phyloP scores from a whole-genome alignment of 768 basidiomycete genomes.

The Chiua virens region DNA sequence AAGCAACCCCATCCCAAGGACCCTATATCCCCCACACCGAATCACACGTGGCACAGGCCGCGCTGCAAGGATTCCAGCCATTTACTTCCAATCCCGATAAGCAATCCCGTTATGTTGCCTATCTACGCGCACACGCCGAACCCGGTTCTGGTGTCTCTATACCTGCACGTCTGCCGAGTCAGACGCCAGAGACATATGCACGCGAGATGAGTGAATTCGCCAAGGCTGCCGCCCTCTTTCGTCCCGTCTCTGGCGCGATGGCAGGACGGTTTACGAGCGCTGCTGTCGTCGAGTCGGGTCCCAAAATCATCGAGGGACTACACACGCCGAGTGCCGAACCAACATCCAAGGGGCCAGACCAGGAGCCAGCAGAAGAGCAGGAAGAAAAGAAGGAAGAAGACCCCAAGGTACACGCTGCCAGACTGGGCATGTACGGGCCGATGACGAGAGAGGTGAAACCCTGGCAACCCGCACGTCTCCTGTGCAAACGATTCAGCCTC shows the following conservation, averaged over 20 bases:
- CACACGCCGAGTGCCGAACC: slow-evolving; percentile 52
- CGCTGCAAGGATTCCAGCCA: slow-evolving; percentile 86
- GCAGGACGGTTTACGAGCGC: slow-evolving; percentile 91
- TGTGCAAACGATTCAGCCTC: slow-evolving; percentile 94
- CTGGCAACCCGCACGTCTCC: slow-evolving; percentile 81
- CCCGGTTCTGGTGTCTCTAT: slow-evolving; percentile 43
- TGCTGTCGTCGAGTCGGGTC: slow-evolving; percentile 63
- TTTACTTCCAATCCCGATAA: slow-evolving; percentile 75
- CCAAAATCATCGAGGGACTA: slow-evolving; percentile 64
- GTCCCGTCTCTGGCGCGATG: slow-evolving; percentile 91
- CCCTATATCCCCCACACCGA: slow-evolving; percentile 61
- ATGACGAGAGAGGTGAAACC: slow-evolving; percentile 72
- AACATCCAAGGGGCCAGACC: slow-evolving; percentile 38
- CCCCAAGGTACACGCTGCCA: slow-evolving; percentile 80
- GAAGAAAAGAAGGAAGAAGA: slow-evolving; percentile 55
- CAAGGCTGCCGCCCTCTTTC: slow-evolving; percentile 86
- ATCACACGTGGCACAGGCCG: slow-evolving; percentile 81
- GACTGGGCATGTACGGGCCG: slow-evolving; percentile 85
- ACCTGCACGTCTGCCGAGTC: slow-evolving; percentile 53
- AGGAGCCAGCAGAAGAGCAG: slow-evolving; percentile 40
- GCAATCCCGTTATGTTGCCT: slow-evolving; percentile 83
- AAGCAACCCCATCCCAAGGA: slow-evolving; percentile 27
- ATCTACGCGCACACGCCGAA: slow-evolving; percentile 72
- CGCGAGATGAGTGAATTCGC: slow-evolving; percentile 86
- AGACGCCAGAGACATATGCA: slow-evolving; percentile 67